Percentiles rank a stretch among this genome's conserved stretches.
These are phyloP conservation scores for Pelargonium australe DNA, from an alignment of 441 rosid genomes.

Conservation along the genomic window DNA sequence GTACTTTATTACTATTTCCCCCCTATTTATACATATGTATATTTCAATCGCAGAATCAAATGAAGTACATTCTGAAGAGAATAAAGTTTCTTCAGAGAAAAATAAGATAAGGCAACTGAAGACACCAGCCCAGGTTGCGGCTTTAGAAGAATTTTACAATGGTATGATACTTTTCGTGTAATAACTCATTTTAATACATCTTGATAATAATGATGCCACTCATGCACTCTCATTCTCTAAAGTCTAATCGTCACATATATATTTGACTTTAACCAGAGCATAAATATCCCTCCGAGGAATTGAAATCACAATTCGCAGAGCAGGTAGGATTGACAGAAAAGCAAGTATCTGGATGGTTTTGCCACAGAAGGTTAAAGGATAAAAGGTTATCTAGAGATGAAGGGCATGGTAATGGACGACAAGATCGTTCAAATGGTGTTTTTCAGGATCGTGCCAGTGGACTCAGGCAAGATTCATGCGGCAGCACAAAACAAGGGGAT, in stretches of 20 bases:
- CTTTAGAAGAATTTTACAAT: constrained; percentile 62
- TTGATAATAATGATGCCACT: constrained; percentile 4
- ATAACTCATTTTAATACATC: constrained; percentile 16
- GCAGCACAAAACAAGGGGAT: constrained; percentile 79
- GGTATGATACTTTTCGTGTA: constrained; percentile 37
- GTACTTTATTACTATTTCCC: neutral
- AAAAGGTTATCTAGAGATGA: constrained; percentile 57
- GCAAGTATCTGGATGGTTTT: constrained; percentile 94
- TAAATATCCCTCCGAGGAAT: constrained; percentile 74
- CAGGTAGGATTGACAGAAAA: constrained; percentile 72
- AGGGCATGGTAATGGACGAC: constrained; percentile 47
- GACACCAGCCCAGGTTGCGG: constrained; percentile 64
- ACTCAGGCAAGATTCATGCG: constrained; percentile 77
- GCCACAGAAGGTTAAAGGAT: constrained; percentile 90
- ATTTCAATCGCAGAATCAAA: constrained; percentile 36
- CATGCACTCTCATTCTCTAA: constrained; percentile 13
- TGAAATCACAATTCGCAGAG: constrained; percentile 62
- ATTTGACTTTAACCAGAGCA: constrained; percentile 43
- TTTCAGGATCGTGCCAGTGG: constrained; percentile 79
- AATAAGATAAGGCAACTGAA: constrained; percentile 55
- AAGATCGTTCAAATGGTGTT: constrained; percentile 70
- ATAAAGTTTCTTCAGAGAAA: constrained; percentile 46
- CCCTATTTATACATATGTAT: neutral
- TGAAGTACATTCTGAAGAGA: constrained; percentile 52
- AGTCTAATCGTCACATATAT: neutral